A percentile compares a stretch with the other conserved stretches of the same genome.
phyloP scores from a whole-genome alignment of 768 basidiomycete species.

The Pleurotus tuber-regium region DNA sequence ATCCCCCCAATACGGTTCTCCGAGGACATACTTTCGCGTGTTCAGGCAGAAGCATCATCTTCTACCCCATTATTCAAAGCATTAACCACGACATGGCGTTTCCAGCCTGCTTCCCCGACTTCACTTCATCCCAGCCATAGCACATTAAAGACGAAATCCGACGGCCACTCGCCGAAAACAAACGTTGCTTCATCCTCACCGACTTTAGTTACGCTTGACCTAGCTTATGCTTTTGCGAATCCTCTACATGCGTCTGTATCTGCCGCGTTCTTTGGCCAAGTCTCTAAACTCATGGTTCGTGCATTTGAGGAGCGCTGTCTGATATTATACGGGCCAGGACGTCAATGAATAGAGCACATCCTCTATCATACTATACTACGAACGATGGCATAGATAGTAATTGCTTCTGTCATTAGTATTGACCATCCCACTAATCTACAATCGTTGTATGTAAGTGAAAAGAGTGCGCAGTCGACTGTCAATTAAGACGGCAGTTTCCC shows the following conservation, averaged over 20 bases:
- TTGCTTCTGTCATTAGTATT: too few species aligned
- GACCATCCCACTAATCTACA: too few species aligned
- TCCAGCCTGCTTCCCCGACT: constrained; percentile 52
- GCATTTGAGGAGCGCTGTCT: constrained; percentile 89
- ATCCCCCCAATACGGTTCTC: constrained; percentile 4
- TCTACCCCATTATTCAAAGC: constrained; percentile 73
- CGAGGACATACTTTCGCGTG: constrained; percentile 11
- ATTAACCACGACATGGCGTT: constrained; percentile 71
- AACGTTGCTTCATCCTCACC: constrained; percentile 31
- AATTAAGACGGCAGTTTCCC: too few species aligned
- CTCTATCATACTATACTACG: too few species aligned
- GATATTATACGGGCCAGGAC: constrained; percentile 60
- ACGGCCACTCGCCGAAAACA: constrained; percentile 1
- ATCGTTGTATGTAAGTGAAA: too few species aligned
- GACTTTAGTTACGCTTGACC: constrained; percentile 83
- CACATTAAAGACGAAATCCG: not conserved
- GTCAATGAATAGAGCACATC: constrained; percentile 18
- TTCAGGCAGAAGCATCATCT: constrained; percentile 68
- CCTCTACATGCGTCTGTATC: constrained; percentile 85
- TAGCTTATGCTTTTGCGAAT: constrained; percentile 84
- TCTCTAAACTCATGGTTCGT: constrained; percentile 85
- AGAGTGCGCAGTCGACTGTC: too few species aligned
- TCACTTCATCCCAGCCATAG: constrained; percentile 33
- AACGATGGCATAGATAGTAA: too few species aligned
- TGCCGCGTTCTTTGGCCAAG: constrained; percentile 79